Conservation (phyloP, 371 early-diverging fungal species). For the Catenaria anguillulae region DNA sequence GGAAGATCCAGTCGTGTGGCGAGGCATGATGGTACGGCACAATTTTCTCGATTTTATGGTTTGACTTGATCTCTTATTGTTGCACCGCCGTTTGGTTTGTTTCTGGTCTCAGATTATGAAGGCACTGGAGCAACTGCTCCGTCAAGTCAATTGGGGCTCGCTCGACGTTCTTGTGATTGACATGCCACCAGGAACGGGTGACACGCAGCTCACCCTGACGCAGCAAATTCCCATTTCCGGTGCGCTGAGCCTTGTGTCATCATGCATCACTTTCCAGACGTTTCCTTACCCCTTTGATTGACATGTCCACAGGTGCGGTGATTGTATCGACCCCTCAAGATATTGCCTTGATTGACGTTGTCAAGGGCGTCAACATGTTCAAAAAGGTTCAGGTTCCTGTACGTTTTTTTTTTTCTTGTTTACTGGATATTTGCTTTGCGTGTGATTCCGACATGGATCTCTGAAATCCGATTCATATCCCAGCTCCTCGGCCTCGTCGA, state of each 20-base stretch:
- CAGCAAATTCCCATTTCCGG: conserved; percentile 64
- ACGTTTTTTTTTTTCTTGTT: too few species aligned
- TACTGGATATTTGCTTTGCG: too few species aligned
- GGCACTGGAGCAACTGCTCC: conserved; percentile 68
- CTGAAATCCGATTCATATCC: too few species aligned
- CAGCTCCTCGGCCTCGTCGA: conserved; percentile 80
- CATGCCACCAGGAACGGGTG: conserved; percentile 88
- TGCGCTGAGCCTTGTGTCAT: too few species aligned
- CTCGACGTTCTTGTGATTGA: conserved; percentile 72
- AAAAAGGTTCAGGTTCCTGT: conserved; percentile 65
- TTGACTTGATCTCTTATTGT: too few species aligned
- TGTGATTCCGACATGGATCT: too few species aligned
- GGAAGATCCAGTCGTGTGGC: conserved; percentile 72
- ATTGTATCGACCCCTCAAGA: conserved; percentile 86
- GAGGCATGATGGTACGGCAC: conserved; percentile 86
- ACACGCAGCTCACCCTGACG: conserved; percentile 66
- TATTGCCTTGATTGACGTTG: conserved; percentile 65
- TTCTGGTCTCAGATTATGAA: too few species aligned
- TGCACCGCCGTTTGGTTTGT: too few species aligned
- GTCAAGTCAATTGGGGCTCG: conserved; percentile 67
- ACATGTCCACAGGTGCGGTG: conserved; percentile 40
- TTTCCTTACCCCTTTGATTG: background rate
- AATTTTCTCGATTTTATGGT: too few species aligned
- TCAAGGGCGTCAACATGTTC: conserved; percentile 70
- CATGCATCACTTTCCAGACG: too few species aligned